A percentile compares a stretch with the other conserved stretches of the same genome.
Evolutionary conservation across 192 early-diverging fungal species (phyloP).

Genomic region (Lobulomyces angularis): DNA sequence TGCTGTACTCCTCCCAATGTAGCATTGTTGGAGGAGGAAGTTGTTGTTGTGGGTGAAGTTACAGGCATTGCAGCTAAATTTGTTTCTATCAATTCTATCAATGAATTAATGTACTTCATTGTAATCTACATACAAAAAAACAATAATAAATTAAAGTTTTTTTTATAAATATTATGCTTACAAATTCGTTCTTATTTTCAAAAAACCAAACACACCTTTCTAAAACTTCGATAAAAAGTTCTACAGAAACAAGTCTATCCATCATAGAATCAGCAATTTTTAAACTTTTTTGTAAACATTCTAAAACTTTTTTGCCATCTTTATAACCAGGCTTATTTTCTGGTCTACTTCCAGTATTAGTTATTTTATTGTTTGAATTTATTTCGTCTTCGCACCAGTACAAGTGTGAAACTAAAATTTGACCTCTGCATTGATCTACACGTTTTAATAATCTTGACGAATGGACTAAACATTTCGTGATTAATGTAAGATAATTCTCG

Average conservation of each 20-base stretch:
- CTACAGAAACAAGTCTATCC: constrained; percentile 77
- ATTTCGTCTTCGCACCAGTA: constrained; percentile 62
- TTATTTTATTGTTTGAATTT: constrained; percentile 10
- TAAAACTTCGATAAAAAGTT: constrained; percentile 94
- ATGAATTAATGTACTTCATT: constrained; percentile 81
- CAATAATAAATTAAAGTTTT: constrained; percentile 2
- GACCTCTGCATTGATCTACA: constrained; percentile 82
- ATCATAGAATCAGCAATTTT: constrained; percentile 90
- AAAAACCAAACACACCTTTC: constrained; percentile 92
- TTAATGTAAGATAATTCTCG: constrained; percentile 92
- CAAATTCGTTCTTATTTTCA: constrained; percentile 78
- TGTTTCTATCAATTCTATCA: constrained; percentile 89
- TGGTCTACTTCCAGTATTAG: not conserved
- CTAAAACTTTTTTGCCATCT: constrained; percentile 79
- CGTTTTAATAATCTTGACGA: constrained; percentile 84
- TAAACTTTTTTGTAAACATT: constrained; percentile 85
- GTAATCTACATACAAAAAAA: constrained; percentile 48
- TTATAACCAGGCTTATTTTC: constrained; percentile 46
- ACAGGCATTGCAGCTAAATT: too few relatives aligned
- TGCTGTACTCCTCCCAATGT: too few relatives aligned
- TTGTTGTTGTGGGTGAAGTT: too few relatives aligned
- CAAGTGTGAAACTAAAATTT: constrained; percentile 73
- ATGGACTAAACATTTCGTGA: constrained; percentile 81
- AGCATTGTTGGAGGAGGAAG: too few relatives aligned
- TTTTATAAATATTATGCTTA: constrained; percentile 21